Evolutionary conservation across 1,284 basidiomycete genomes (phyloP), one percentile per base, ranked within the genome.

Genomic region (Rhodotorula sp.): DNA sequence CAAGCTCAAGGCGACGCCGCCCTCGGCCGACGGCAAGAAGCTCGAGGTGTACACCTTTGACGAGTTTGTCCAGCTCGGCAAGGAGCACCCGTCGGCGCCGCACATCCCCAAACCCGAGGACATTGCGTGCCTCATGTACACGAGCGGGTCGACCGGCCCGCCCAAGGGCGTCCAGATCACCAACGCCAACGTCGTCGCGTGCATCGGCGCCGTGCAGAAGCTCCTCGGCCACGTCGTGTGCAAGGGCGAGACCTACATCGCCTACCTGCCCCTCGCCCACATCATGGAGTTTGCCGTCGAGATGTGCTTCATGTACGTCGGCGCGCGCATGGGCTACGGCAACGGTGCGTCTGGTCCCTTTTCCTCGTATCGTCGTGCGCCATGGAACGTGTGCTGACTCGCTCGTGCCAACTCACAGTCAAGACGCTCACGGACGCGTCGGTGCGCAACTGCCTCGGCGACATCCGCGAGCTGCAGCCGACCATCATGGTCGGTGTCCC

Each of bases 351-450:
- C 23, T 12, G 17, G 14, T 44, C n/a, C n/a, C 19, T 14, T 45
- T 14, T 3, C 52, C 44, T 46, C 44, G 44, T 14, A 8, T 8
- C 12, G 3, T 45, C 23, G 4, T 9, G 2, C 21, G 4, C 21
- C 34, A 25, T 5, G 8, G 50, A 27, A 12, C 54, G n/a, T 3
- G 8, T 9, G 4, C 44, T 5, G 1, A 10, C 12, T 17, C 41
- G 25, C 1, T 9, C 42, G 23, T 27, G 4, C 57, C 12, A 34
- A 0, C 34, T 7, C 46, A 41, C 63, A 61, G 68, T 66, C 59
- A 97, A 97, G 88, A 98, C 95, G n/a, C 86, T 97, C 74, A 97
- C 95, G 5, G 92, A 97, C 80, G 87, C 89, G 7, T 91, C 89
- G 34, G 92, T 96, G 23, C 88, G 92, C 71, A 90, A 94, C 71